Percentiles rank a stretch among this genome's conserved stretches.
These are phyloP conservation scores for Mucor lusitanicus DNA, from an alignment of 371 early-diverging fungal species.

Conservation along the genomic window DNA sequence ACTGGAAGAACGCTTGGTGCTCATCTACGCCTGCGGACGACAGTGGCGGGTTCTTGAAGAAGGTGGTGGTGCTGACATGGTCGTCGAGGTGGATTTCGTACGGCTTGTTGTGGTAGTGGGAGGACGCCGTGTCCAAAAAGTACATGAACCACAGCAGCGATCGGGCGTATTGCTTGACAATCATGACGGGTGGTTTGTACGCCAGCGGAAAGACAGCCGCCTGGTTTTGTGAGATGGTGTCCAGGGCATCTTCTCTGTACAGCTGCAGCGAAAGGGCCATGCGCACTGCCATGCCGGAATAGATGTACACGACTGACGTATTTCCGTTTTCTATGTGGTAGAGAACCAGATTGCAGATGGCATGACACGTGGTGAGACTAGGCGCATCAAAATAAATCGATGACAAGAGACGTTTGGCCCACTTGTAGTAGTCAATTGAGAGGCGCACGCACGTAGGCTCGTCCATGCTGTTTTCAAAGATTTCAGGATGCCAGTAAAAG, in stretches of 20 bases:
- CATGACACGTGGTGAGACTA: conserved; percentile 39
- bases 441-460: conserved; percentile 10
- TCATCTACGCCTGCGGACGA: conserved; percentile 5
- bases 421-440: conserved; percentile 39
- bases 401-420: conserved; percentile 39
- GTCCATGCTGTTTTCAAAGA: conserved; percentile 19
- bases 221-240: conserved; percentile 13
- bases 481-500: conserved; percentile 42
- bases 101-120: conserved; percentile 49
- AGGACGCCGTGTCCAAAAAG: conserved; percentile 44
- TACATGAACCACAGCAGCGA: conserved; percentile 49
- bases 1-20: conserved; percentile 37
- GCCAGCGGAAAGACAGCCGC: conserved; percentile 11
- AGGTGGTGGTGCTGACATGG: conserved; percentile 29
- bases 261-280: conserved; percentile 43
- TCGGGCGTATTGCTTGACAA: conserved; percentile 32
- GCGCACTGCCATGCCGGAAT: conserved; percentile 50
- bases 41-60: conserved; percentile 13
- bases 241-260: conserved; percentile 34
- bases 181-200: conserved; percentile 8
- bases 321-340: conserved; percentile 53
- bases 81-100: conserved; percentile 41
- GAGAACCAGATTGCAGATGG: conserved; percentile 43
- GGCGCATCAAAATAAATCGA: conserved; percentile 44
- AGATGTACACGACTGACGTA: conserved; percentile 41